Base-by-base conservation (phyloP, 208 protist species). In the Trypanosoma lewisi region DNA sequence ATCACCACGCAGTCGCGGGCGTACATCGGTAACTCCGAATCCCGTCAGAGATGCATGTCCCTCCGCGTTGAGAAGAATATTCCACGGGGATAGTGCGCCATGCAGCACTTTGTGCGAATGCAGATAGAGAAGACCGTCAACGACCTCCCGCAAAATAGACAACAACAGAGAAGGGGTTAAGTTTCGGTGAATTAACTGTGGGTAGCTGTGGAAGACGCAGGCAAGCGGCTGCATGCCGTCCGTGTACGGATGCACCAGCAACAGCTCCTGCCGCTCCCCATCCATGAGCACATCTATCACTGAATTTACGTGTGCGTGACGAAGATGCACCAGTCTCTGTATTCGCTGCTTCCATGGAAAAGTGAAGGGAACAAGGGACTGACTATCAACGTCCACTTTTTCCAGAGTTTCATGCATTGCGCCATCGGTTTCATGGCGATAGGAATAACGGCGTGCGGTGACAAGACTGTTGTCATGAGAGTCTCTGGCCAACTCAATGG, bases 71-170 rank as follows among this genome's bases (percentile, higher is more conserved):
- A 89, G 56, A 16, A 89, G n/a, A 16, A 89, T 61, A 60, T 78
- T 85, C 66, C 70, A 77, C 4, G 76, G 77, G 25, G 80, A 83
- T 42, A 89, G 30, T 42, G 80, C 80, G 25, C 83, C 83, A 71
- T 89, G 83, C 0, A 71, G 23, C 11, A 75, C 19, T 3, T 62
- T 58, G 30, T 58, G 36, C 2, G 36, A 16, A 56, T 81, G 75
- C 21, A 76, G 50, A 60, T 55, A 67, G 0, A 57, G 6, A 23
- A 82, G 27, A 16, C 56, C 65, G 27, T 17, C 42, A 16, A 56
- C 54, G 6, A 71, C 17, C 30, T 64, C 56, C 41, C 28, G 70
- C n/a, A 75, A 5, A 14, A 82, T 60, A 30, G 28, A 14, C 42
- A 33, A 23, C 0, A 61, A 16, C n/a, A 19, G 21, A 17, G 45